These are phyloP conservation scores for Sphaceloma murrayae DNA, from an alignment of 2,329 filamentous ascomycete species.

Conservation along the genomic window DNA sequence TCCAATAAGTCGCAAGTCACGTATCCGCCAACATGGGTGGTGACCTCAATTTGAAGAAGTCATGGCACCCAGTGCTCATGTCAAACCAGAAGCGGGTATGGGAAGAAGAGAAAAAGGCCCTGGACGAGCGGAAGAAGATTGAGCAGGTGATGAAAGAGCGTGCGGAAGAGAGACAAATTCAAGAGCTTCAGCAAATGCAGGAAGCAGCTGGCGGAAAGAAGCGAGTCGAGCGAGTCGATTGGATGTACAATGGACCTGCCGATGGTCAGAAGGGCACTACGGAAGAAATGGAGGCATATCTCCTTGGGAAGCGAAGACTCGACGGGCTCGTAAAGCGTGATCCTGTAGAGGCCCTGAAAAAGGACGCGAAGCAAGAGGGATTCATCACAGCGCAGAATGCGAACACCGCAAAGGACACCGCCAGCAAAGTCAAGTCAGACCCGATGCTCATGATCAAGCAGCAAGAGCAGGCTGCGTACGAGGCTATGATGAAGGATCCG, in stretches of 20 bases:
- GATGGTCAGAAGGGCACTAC: slow-evolving; percentile 62
- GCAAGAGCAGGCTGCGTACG: slow-evolving; percentile 52
- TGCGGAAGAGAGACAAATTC: slow-evolving; percentile 83
- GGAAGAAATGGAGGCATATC: slow-evolving; percentile 88
- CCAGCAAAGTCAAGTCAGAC: slow-evolving; percentile 79
- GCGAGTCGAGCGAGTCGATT: slow-evolving; percentile 76
- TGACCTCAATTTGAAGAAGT: slow-evolving; percentile 85
- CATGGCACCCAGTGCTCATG: slow-evolving; percentile 85
- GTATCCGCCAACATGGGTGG: slow-evolving; percentile 64
- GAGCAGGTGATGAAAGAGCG: slow-evolving; percentile 87
- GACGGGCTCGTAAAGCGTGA: slow-evolving; percentile 76
- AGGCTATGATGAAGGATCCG: slow-evolving; percentile 67
- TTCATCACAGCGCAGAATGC: slow-evolving; percentile 57
- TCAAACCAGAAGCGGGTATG: slow-evolving; percentile 87
- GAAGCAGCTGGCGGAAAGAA: slow-evolving; percentile 80
- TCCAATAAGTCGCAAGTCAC: slow-evolving; percentile 20
- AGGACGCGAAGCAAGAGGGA: slow-evolving; percentile 40
- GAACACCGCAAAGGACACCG: slow-evolving; percentile 68
- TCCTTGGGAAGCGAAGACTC: slow-evolving; percentile 85
- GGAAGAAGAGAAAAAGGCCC: slow-evolving; percentile 82
- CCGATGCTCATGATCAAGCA: slow-evolving; percentile 88
- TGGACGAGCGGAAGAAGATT: slow-evolving; percentile 89
- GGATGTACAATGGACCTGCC: slow-evolving; percentile 92
- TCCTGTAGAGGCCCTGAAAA: slow-evolving; percentile 71
- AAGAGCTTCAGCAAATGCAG: slow-evolving; percentile 82